Conservation (phyloP, 129 eudicot genomes). For the Apium graveolens region DNA sequence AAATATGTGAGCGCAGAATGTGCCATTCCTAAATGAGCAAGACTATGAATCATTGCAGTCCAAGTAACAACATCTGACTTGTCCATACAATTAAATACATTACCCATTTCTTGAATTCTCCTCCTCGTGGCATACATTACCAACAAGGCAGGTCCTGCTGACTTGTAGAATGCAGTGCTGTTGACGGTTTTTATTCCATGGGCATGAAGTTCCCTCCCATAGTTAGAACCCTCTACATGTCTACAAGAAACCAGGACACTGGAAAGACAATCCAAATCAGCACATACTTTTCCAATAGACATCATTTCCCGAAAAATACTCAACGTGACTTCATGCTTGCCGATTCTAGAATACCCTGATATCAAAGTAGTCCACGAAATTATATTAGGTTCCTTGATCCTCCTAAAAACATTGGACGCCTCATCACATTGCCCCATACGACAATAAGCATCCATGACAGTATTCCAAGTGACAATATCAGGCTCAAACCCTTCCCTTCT, state of each 20-base stretch:
- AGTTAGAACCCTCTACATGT: constrained; percentile 7
- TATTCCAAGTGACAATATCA: constrained; percentile 35
- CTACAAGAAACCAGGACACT: constrained; percentile 34
- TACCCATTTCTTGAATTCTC: constrained; percentile 19
- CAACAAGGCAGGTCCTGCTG: constrained; percentile 41
- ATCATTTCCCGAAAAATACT: constrained; percentile 28
- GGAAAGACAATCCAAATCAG: constrained; percentile 39
- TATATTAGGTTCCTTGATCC: constrained; percentile 28
- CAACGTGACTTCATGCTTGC: constrained; percentile 22
- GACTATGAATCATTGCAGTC: constrained; percentile 34
- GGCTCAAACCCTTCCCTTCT: constrained; percentile 24
- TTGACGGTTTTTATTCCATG: constrained; percentile 25
- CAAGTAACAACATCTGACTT: constrained; percentile 31
- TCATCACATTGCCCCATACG: constrained; percentile 37
- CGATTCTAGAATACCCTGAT: constrained; percentile 38
- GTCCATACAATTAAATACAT: constrained; percentile 32
- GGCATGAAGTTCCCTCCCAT: constrained; percentile 37
- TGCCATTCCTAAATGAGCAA: constrained; percentile 18
- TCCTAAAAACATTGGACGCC: constrained; percentile 25
- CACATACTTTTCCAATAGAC: constrained; percentile 7
- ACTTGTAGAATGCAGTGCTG: constrained; percentile 19
- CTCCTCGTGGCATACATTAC: constrained; percentile 23
- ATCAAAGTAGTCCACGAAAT: constrained; percentile 45
- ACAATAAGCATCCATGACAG: constrained; percentile 39
- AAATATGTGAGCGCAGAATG: constrained; percentile 21